phyloP scores from a whole-genome alignment of 148 eudicot genomes.

The Fagopyrum tataricum region DNA sequence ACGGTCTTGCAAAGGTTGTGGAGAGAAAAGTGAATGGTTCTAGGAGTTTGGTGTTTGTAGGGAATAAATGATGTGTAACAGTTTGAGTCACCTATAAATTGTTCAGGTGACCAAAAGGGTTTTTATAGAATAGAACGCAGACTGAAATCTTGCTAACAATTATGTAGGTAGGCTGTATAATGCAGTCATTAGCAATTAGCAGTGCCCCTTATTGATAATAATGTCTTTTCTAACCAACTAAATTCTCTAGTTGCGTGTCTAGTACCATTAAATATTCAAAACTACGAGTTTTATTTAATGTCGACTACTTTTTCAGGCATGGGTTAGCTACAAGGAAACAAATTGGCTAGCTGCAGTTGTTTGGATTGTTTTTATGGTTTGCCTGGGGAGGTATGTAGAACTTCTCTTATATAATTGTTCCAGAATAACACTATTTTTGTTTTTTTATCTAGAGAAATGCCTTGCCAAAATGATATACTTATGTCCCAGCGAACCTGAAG shows the following conservation, averaged over 20 bases:
- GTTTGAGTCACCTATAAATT: background rate
- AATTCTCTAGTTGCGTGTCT: background rate
- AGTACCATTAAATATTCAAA: background rate
- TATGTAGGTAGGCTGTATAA: background rate
- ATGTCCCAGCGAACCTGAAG: no score
- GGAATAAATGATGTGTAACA: background rate
- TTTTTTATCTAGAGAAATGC: background rate
- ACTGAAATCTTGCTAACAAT: background rate
- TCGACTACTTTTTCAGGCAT: constrained; percentile 34
- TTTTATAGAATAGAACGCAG: background rate
- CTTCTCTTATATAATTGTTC: background rate
- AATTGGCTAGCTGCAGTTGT: constrained; percentile 46
- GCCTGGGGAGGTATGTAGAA: constrained; percentile 62
- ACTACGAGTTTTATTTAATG: background rate
- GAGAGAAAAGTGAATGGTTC: background rate
- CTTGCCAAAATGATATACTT: background rate
- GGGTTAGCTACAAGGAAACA: constrained; percentile 75
- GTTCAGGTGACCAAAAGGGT: background rate
- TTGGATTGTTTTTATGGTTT: constrained; percentile 57
- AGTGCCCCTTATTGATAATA: background rate
- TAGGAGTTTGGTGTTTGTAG: background rate
- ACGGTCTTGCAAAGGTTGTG: no score
- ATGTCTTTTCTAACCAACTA: background rate
- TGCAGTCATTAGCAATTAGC: background rate
- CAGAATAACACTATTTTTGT: no score